A percentile compares a stretch with the other conserved stretches of the same genome.
phyloP scores from a whole-genome alignment of 2,329 filamentous ascomycete species.

The Westerdykella sp. region DNA sequence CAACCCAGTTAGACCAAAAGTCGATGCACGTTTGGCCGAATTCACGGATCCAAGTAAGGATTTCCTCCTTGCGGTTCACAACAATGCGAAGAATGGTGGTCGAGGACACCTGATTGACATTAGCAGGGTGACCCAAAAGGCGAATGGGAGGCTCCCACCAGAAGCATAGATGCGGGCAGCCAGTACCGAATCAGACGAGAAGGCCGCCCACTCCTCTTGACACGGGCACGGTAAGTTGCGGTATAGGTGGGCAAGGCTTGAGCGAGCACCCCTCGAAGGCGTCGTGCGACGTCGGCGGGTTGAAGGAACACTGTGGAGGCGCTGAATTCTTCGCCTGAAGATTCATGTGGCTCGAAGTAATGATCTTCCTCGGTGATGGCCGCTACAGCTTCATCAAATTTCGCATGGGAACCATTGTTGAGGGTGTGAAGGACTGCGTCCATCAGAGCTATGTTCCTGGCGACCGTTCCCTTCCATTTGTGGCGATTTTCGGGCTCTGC shows the following conservation, averaged over 20 bases:
- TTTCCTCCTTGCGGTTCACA: constrained; percentile 66
- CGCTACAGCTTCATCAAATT: constrained; percentile 52
- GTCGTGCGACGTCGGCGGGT: constrained; percentile 55
- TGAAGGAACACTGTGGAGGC: constrained; percentile 21
- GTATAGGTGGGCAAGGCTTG: constrained; percentile 63
- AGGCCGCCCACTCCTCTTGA: constrained; percentile 66
- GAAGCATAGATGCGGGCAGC: constrained; percentile 64
- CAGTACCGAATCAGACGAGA: constrained; percentile 75
- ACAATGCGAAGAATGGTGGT: constrained; percentile 79
- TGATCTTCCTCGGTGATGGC: constrained; percentile 50
- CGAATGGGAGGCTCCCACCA: constrained; percentile 43
- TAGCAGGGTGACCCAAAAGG: neutral
- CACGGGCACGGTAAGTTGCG: constrained; percentile 49
- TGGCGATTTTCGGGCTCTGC: constrained; percentile 39
- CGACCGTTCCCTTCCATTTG: constrained; percentile 68
- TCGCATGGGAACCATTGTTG: constrained; percentile 53
- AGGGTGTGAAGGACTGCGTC: constrained; percentile 75
- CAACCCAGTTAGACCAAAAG: constrained; percentile 95
- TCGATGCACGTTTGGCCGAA: constrained; percentile 73
- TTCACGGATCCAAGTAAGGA: constrained; percentile 72
- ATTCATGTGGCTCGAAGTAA: constrained; percentile 40
- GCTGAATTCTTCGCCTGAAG: constrained; percentile 29
- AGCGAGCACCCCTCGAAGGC: constrained; percentile 64
- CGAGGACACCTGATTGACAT: constrained; percentile 51
- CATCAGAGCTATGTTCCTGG: constrained; percentile 77